phyloP scores from a whole-genome alignment of 2,329 filamentous ascomycete species.

The Aspergillus vadensis region DNA sequence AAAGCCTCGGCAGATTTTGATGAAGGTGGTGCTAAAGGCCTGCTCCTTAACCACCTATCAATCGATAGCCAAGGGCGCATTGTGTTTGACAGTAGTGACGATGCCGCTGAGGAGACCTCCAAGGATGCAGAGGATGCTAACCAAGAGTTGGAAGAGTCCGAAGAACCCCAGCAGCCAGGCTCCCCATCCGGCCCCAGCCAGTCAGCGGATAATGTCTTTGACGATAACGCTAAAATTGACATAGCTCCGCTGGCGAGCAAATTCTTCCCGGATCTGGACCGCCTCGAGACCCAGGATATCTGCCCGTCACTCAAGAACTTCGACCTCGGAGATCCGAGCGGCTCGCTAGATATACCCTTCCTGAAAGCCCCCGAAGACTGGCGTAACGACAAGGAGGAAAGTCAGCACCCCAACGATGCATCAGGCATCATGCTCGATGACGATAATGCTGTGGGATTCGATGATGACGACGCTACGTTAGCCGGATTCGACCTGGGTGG shows the following conservation, averaged over 20 bases:
- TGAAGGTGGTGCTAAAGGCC: slow-evolving; percentile 92
- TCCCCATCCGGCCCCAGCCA: slow-evolving; percentile 32
- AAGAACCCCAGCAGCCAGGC: slow-evolving; percentile 47
- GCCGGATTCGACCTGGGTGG: slow-evolving; percentile 69
- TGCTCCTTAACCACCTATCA: slow-evolving; percentile 93
- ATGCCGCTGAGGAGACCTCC: slow-evolving; percentile 60
- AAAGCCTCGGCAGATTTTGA: slow-evolving; percentile 98
- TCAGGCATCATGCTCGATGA: slow-evolving; percentile 85
- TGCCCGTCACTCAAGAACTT: slow-evolving; percentile 95
- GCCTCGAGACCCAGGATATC: slow-evolving; percentile 82
- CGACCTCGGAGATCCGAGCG: slow-evolving; percentile 82
- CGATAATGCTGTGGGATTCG: slow-evolving; percentile 79
- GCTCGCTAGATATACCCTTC: slow-evolving; percentile 86
- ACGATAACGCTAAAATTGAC: slow-evolving; percentile 73
- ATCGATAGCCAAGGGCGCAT: slow-evolving; percentile 91
- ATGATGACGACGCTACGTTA: slow-evolving; percentile 71
- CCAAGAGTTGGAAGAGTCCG: slow-evolving; percentile 40
- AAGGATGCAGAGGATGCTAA: slow-evolving; percentile 35
- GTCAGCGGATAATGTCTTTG: slow-evolving; percentile 37
- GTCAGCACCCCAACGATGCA: slow-evolving; percentile 62
- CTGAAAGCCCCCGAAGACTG: slow-evolving; percentile 86
- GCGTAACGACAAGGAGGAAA: slow-evolving; percentile 66
- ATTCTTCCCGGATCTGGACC: slow-evolving; percentile 81
- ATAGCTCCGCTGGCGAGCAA: slow-evolving; percentile 70
- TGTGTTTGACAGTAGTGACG: slow-evolving; percentile 97